These are phyloP conservation scores for Inga leiocalycina DNA, from an alignment of 306 rosid genomes.

Conservation along the genomic window DNA sequence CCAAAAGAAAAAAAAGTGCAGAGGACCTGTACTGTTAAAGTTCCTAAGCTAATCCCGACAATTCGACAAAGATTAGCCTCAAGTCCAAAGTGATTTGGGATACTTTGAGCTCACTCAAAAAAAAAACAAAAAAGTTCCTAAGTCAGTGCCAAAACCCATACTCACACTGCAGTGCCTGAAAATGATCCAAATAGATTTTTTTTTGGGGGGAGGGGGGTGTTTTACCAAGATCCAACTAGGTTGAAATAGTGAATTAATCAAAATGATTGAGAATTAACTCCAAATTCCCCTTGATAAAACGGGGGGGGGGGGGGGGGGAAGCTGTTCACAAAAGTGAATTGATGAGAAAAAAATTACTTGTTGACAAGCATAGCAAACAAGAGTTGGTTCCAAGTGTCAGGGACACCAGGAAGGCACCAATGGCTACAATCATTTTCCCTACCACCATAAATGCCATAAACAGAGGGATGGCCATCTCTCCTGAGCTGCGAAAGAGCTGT, in stretches of 20 bases:
- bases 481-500: conserved; percentile 29
- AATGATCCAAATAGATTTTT: background rate
- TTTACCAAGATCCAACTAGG: background rate
- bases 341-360: background rate
- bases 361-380: background rate
- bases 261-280: background rate
- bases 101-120: too few relatives aligned
- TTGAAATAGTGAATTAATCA: background rate
- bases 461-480: conserved; percentile 34
- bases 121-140: background rate
- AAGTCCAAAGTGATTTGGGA: too few relatives aligned
- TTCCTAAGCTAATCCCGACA: background rate
- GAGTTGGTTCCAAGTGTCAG: conserved; percentile 36
- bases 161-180: background rate
- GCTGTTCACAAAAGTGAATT: background rate
- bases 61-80: too few relatives aligned
- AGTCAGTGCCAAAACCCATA: background rate
- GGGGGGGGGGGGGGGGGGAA: too few relatives aligned
- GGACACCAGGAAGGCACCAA: conserved; percentile 38
- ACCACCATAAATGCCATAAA: background rate
- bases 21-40: background rate
- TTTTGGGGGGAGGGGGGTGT: too few relatives aligned
- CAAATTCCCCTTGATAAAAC: background rate
- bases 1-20: background rate
- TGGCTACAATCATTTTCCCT: conserved; percentile 26